Evolutionary conservation across 208 protist genomes (phyloP).

Genomic region (Strigomonas culicis): DNA sequence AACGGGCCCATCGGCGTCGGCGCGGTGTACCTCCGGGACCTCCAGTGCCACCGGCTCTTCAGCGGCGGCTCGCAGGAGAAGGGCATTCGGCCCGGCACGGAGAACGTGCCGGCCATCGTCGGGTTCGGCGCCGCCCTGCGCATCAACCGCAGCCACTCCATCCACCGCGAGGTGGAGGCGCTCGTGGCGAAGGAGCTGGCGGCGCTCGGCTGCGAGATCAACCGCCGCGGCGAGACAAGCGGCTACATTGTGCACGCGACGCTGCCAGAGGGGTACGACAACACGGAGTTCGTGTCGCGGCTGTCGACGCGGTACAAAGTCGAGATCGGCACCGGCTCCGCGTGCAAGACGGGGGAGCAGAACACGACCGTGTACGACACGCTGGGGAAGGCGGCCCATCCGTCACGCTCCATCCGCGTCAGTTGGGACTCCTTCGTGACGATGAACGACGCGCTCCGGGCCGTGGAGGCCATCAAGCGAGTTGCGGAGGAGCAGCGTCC

Average conservation of each 20-base stretch:
- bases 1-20: slow-evolving; percentile 77
- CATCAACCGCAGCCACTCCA: slow-evolving; percentile 56
- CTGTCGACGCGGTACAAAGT: slow-evolving; percentile 69
- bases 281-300: slow-evolving; percentile 66
- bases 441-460: slow-evolving; percentile 50
- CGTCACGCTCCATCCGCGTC: slow-evolving; percentile 55
- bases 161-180: slow-evolving; percentile 57
- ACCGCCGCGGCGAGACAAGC: slow-evolving; percentile 75
- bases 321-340: slow-evolving; percentile 78
- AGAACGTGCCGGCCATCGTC: slow-evolving; percentile 77
- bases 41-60: slow-evolving; percentile 43
- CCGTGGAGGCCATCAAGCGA: slow-evolving; percentile 43
- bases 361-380: slow-evolving; percentile 83
- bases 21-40: slow-evolving; percentile 61
- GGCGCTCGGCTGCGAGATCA: slow-evolving; percentile 65
- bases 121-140: slow-evolving; percentile 64
- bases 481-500: slow-evolving; percentile 23
- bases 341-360: slow-evolving; percentile 65
- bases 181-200: slow-evolving; percentile 49
- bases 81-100: slow-evolving; percentile 70
- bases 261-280: slow-evolving; percentile 57
- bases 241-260: slow-evolving; percentile 81
- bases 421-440: slow-evolving; percentile 75
- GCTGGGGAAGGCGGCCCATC: slow-evolving; percentile 50
- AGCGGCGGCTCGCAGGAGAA: slow-evolving; percentile 68